Evolutionary conservation across 2,329 filamentous ascomycete species (phyloP), one percentile per base, ranked within the genome.

Genomic region (Scytalidium sp.): DNA sequence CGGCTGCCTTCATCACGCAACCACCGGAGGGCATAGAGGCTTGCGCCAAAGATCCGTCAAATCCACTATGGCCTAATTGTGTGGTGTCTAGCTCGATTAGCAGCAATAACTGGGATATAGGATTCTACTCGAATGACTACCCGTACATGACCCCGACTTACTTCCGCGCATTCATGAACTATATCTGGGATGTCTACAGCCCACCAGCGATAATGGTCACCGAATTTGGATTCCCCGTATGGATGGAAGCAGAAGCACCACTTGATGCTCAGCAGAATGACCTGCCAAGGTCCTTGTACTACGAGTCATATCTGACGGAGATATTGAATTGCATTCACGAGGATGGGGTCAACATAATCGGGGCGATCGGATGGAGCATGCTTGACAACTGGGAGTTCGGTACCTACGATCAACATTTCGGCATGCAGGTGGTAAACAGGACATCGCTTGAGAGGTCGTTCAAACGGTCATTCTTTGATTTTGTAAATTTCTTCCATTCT

Each of bases 21-120:
- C 72, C 76, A 0, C 56, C 57, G 4, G 66, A 64, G 8, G 77
- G 75, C 2, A 70, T 80, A 42, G 63, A 68, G 0, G 68, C 69
- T 4, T 84, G 80, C 56, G 69, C 75, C 1, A 52, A 65, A 6
- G 75, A 83, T 57, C 56, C 62, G 1, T 70, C 67, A 5, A 70
- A 75, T 23, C 56, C 73, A 0, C 65, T 74, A 8, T 75, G 71
- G 19, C 81, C 80, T 0, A 75, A 75, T 52, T 84, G 80, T 55
- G n/a, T n/a, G n/a, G n/a, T n/a, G n/a, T n/a, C n/a, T n/a, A n/a
- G n/a, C n/a, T n/a, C n/a, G n/a, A n/a, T n/a, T n/a, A n/a, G n/a
- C n/a, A n/a, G n/a, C n/a, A 43, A 21, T 21, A 20, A 20, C 22
- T 43, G 41, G 41, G 22, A 43, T 13, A 20, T 43, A 21, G 41